Conservation (phyloP, 768 basidiomycete species). For the Tricholoma sp. region DNA sequence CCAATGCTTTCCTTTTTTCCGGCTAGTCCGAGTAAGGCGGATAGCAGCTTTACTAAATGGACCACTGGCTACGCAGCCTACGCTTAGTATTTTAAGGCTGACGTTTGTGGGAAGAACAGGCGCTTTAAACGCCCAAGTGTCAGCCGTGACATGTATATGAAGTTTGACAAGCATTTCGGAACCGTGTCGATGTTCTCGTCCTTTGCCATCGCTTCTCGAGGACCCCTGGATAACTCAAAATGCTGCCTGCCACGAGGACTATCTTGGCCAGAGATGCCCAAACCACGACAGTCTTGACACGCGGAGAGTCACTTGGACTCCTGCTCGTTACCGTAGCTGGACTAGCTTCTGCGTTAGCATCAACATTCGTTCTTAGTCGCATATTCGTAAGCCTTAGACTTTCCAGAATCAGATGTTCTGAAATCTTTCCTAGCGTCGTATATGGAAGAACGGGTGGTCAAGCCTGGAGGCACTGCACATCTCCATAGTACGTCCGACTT, state of each 20-base stretch:
- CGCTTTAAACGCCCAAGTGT: too few species aligned
- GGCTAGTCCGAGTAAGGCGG: too few species aligned
- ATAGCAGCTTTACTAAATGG: too few species aligned
- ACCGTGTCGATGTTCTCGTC: too few species aligned
- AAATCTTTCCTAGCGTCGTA: not conserved
- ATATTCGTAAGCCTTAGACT: not conserved
- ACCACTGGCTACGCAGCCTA: too few species aligned
- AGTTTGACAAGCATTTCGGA: too few species aligned
- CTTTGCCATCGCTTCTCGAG: too few species aligned
- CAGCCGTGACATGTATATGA: too few species aligned
- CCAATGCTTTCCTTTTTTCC: too few species aligned
- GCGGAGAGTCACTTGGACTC: not conserved
- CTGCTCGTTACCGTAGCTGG: not conserved
- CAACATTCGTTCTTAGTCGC: not conserved
- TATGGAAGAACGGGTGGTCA: not conserved
- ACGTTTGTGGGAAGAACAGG: too few species aligned
- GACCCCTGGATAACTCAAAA: not conserved
- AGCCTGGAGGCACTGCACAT: not conserved
- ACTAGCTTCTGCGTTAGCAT: not conserved
- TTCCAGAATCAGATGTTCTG: not conserved
- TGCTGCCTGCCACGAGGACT: not conserved
- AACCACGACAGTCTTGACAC: not conserved
- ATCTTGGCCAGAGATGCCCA: not conserved
- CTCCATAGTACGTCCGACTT: not conserved
- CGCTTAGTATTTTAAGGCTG: too few species aligned